phyloP scores from a whole-genome alignment of 345 rosid genomes.

The Sonneratia alba region DNA sequence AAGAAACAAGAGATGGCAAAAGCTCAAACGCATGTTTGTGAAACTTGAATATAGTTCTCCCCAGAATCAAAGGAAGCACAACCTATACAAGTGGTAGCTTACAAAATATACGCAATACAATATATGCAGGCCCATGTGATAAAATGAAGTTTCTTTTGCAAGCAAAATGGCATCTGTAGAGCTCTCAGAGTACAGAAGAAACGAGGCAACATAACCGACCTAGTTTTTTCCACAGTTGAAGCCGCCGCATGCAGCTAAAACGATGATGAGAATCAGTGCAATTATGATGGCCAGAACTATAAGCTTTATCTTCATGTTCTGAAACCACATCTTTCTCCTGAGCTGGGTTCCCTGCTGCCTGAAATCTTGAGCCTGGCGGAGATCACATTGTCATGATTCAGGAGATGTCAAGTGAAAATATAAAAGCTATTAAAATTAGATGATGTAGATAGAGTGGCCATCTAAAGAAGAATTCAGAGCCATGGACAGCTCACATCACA shows the following conservation, averaged over 20 bases:
- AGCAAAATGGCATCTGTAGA: slow-evolving; percentile 1
- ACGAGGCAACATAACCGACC: not conserved
- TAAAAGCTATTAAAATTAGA: not conserved
- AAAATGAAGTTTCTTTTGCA: not conserved
- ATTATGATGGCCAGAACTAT: slow-evolving; percentile 49
- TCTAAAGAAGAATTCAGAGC: not conserved
- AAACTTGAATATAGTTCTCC: too few species aligned
- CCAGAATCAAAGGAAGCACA: too few species aligned
- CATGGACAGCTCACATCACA: not conserved
- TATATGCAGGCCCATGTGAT: not conserved
- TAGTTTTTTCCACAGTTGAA: slow-evolving; percentile 34
- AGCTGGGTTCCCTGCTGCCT: slow-evolving; percentile 61
- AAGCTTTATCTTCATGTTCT: slow-evolving; percentile 76
- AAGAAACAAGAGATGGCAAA: too few species aligned
- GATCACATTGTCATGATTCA: not conserved
- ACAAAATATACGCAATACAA: not conserved
- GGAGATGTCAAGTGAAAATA: not conserved
- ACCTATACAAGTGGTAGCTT: too few species aligned
- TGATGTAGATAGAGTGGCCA: not conserved
- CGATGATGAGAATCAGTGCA: slow-evolving; percentile 53
- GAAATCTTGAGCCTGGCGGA: slow-evolving; percentile 63
- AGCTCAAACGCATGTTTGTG: too few species aligned
- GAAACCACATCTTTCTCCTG: slow-evolving; percentile 66
- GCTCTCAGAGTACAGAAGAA: not conserved
- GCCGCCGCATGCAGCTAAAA: slow-evolving; percentile 47